Base-by-base conservation (phyloP, 2,329 filamentous ascomycete genomes). In the Colletotrichum orbiculare region DNA sequence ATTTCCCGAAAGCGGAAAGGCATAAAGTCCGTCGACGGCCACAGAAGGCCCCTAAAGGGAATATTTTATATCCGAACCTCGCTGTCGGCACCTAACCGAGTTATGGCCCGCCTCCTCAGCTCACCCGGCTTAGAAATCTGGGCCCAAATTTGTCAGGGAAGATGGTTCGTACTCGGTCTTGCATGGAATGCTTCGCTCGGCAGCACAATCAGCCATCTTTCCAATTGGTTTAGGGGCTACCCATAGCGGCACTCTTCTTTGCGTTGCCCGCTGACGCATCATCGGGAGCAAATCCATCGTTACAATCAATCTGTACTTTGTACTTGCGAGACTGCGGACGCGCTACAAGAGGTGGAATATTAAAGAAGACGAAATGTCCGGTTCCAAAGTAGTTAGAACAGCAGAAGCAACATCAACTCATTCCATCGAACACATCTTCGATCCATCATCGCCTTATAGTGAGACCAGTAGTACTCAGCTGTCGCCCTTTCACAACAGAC, bases 251-350 rank as follows among this genome's bases (percentile, higher is more conserved):
- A 17, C 15, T 17, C 15, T 17, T 17, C 17, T 2, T 17, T 17
- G 25, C 25, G 25, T 25, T 25, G 15, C 10, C 43, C 43, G 46
- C 46, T 48, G 46, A 48, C 46, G 11, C 46, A 48, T 34, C 46
- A 48, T 34, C 46, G 46, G 46, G 35, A 35, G 46, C 25, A 48
- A 48, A 48, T 48, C n/a, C 46, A 13, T 8, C 13, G 46, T 11
- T 11, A 25, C 17, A 8, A 12, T 48, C 25, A 33, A 41, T 41
- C 10, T 3, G 13, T 6, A 41, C 39, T 12, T 12, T 13, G 43
- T 46, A n/a, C 25, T 25, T 8, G 43, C 10, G 43, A 46, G 13
- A 17, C 25, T 46, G 15, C 43, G 43, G 25, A 46, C 17, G n/a
- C 13, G 33, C 46, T 35, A 4, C 25, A 48, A 48, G 11, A 9